A percentile compares a stretch with the other conserved stretches of the same genome.
These are phyloP conservation scores for Passalora sequoiae DNA, from an alignment of 2,329 filamentous ascomycete genomes.

Conservation along the genomic window DNA sequence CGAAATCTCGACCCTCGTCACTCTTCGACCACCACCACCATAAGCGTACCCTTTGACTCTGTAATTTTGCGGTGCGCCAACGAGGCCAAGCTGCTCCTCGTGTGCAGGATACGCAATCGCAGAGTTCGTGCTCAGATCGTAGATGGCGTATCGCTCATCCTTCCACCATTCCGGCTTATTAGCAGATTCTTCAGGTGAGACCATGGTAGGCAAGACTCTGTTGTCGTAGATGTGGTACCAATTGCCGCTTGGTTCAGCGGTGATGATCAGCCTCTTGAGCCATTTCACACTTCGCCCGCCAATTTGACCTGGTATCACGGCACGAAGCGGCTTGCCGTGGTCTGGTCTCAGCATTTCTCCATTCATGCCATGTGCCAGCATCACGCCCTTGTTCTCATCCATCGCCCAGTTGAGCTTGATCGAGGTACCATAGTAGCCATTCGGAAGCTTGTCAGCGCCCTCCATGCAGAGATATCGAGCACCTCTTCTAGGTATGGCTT, in stretches of 20 bases:
- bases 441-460: constrained; percentile 78
- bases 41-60: constrained; percentile 78
- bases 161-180: constrained; percentile 72
- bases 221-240: constrained; percentile 98
- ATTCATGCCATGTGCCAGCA: constrained; percentile 89
- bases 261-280: constrained; percentile 76
- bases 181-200: constrained; percentile 74
- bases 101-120: constrained; percentile 76
- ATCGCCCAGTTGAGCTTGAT: constrained; percentile 84
- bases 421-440: constrained; percentile 83
- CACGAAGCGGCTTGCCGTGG: constrained; percentile 77
- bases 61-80: constrained; percentile 52
- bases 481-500: constrained; percentile 61
- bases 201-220: constrained; percentile 77
- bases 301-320: constrained; percentile 84
- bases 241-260: constrained; percentile 74
- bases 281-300: constrained; percentile 91
- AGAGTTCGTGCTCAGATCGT: constrained; percentile 84
- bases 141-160: constrained; percentile 88
- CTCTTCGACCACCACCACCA: constrained; percentile 74
- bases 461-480: constrained; percentile 87
- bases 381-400: constrained; percentile 75
- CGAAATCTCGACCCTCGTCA: constrained; percentile 78
- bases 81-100: constrained; percentile 58
- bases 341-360: constrained; percentile 74